These are phyloP conservation scores for Ramularia collo-cygni DNA, from an alignment of 2,329 filamentous ascomycete species.

Conservation along the genomic window DNA sequence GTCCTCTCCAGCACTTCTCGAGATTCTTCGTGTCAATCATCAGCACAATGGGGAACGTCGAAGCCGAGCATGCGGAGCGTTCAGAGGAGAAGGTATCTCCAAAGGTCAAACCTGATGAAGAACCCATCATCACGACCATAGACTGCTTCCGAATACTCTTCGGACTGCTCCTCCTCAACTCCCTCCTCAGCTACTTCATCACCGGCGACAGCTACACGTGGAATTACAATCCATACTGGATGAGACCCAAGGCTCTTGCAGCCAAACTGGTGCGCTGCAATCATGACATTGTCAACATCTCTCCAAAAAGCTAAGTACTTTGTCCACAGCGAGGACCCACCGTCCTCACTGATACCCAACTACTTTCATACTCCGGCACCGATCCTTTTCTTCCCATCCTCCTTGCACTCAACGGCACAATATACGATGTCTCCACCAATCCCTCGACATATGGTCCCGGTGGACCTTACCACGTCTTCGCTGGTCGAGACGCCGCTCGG, in stretches of 20 bases:
- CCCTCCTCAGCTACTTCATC: slow-evolving; percentile 33
- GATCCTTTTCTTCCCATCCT: slow-evolving; percentile 74
- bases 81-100: no score
- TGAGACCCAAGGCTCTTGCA: slow-evolving; percentile 40
- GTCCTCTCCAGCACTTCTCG: no score
- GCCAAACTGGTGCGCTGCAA: slow-evolving; percentile 24
- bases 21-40: no score
- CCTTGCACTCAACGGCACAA: slow-evolving; percentile 79
- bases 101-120: no score
- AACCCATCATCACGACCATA: slow-evolving; percentile 11
- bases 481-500: slow-evolving; percentile 77
- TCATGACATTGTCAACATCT: slow-evolving; percentile 35
- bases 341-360: slow-evolving; percentile 66
- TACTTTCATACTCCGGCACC: slow-evolving; percentile 68
- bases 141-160: slow-evolving; percentile 31
- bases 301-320: slow-evolving; percentile 5
- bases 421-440: slow-evolving; percentile 73
- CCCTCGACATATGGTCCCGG: slow-evolving; percentile 53
- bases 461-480: slow-evolving; percentile 79
- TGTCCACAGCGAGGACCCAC: slow-evolving; percentile 48
- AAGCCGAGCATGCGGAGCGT: no score
- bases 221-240: slow-evolving; percentile 60
- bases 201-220: slow-evolving; percentile 53
- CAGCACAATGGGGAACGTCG: no score
- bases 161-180: slow-evolving; percentile 31